Conservation (phyloP, 163 green algal species). For the Scenedesmus sp. region DNA sequence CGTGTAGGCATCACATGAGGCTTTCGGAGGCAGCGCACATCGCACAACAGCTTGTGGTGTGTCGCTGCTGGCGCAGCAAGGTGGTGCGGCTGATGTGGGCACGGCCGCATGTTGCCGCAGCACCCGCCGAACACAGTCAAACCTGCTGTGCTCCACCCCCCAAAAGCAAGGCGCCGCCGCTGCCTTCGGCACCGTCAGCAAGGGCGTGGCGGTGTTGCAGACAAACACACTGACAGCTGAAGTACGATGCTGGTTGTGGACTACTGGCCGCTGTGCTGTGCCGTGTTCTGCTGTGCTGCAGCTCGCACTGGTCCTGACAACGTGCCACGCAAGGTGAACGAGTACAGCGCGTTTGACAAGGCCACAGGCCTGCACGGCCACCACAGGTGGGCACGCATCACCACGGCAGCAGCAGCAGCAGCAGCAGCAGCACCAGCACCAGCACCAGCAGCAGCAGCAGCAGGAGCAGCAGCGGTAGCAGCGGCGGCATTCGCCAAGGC, state of each 20-base stretch:
- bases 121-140: no score
- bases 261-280: not conserved
- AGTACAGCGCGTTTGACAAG: slow-evolving; percentile 47
- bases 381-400: slow-evolving; percentile 22
- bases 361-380: slow-evolving; percentile 51
- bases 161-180: not conserved
- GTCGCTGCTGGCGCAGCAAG: no score
- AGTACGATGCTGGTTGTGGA: no score
- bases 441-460: not conserved
- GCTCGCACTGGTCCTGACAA: slow-evolving; percentile 33
- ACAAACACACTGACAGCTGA: no score
- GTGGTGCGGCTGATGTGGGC: not conserved
- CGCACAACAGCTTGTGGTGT: no score
- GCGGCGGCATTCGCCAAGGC: not conserved
- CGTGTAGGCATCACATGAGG: no score
- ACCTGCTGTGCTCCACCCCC: not conserved
- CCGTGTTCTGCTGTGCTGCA: not conserved
- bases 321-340: slow-evolving; percentile 38
- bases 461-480: not conserved
- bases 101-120: not conserved
- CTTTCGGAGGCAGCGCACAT: no score
- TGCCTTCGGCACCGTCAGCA: no score
- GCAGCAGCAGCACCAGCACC: not conserved
- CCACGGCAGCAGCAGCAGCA: not conserved
- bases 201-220: no score